phyloP scores from a whole-genome alignment of 352 stramenopile species.

The Pythium monospermum region DNA sequence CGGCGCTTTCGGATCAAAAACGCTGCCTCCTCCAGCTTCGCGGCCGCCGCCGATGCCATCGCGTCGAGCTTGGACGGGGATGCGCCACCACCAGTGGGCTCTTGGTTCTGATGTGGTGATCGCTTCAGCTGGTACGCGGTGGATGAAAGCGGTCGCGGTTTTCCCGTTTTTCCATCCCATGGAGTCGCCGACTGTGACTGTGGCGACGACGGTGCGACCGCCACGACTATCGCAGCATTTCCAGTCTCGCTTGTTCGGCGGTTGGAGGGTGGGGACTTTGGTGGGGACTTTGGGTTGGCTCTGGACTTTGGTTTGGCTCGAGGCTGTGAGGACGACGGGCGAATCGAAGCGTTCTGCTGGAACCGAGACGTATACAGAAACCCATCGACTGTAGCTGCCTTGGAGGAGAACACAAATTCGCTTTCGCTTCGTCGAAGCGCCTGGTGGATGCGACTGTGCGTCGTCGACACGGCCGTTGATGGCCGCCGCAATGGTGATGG shows the following conservation, averaged over 20 bases:
- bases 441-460: conserved; percentile 58
- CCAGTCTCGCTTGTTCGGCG: not conserved
- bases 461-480: conserved; percentile 38
- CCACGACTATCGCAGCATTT: not conserved
- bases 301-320: not conserved
- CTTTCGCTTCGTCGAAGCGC: conserved; percentile 44
- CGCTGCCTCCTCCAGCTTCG: conserved; percentile 22
- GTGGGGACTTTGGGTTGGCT: not conserved
- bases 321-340: conserved; percentile 18
- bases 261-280: not conserved
- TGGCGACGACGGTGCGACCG: not conserved
- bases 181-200: not conserved
- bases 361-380: conserved; percentile 57
- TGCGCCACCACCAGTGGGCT: no score
- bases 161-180: not conserved
- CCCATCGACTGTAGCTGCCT: conserved; percentile 37
- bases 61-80: conserved; percentile 2
- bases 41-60: not conserved
- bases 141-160: conserved; percentile 10
- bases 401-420: conserved; percentile 53
- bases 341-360: conserved; percentile 28
- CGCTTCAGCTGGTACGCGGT: not conserved
- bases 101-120: not conserved
- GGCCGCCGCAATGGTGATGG: conserved; percentile 17
- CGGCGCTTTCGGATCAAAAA: conserved; percentile 53